Evolutionary conservation across 371 early-diverging fungal species (phyloP).

Genomic region (Mortierella sp.): DNA sequence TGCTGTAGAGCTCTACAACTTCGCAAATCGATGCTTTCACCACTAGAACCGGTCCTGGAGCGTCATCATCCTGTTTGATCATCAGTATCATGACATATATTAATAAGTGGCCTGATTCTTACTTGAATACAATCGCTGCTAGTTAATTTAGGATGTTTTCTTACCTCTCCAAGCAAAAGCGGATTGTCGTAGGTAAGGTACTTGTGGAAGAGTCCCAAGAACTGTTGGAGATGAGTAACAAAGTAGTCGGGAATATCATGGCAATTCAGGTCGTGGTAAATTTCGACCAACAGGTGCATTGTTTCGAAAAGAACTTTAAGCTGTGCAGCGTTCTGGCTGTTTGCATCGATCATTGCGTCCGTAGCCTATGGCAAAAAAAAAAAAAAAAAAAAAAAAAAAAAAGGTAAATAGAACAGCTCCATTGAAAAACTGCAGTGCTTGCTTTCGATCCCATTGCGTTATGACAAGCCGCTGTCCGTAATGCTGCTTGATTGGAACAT

Average conservation of each 20-base stretch:
- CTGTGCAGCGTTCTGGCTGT: conserved; percentile 67
- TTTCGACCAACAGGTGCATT: conserved; percentile 82
- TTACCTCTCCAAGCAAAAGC: conserved; percentile 70
- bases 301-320: conserved; percentile 79
- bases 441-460: no score
- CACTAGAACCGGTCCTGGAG: conserved; percentile 86
- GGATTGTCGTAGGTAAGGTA: conserved; percentile 87
- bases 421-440: no score
- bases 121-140: not conserved
- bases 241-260: conserved; percentile 97
- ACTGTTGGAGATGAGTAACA: conserved; percentile 86
- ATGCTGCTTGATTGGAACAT: conserved; percentile 18
- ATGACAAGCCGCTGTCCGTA: not conserved
- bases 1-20: conserved; percentile 87
- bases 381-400: not conserved
- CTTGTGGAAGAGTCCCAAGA: conserved; percentile 84
- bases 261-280: conserved; percentile 91
- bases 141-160: not conserved
- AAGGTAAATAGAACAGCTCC: not conserved
- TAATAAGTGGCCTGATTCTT: not conserved
- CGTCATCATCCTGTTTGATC: conserved; percentile 80
- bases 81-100: not conserved
- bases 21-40: conserved; percentile 92
- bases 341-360: conserved; percentile 79
- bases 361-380: conserved; percentile 66